A percentile compares a stretch with the other conserved stretches of the same genome.
Evolutionary conservation across 495 filamentous ascomycete genomes (phyloP).

Genomic region (Penicillium macrosclerotiorum): DNA sequence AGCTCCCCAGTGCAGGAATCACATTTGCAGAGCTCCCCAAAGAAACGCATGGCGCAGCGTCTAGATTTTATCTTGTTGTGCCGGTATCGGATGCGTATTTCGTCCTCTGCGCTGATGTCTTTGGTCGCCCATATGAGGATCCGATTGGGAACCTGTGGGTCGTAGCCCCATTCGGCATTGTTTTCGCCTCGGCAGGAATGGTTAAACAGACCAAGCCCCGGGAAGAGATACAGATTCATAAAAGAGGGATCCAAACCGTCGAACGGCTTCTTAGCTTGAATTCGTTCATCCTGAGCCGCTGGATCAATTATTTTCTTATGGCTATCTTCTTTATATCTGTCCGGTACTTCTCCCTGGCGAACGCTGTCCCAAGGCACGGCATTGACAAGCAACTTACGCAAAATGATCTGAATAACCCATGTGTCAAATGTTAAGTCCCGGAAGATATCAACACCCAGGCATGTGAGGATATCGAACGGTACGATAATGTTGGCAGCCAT

Average conservation of each 20-base stretch:
- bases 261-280: slow-evolving; percentile 1
- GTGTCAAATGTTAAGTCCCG: slow-evolving; percentile 36
- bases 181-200: slow-evolving; percentile 18
- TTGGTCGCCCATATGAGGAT: slow-evolving; percentile 27
- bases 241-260: slow-evolving; percentile 21
- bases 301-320: slow-evolving; percentile 12
- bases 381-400: slow-evolving; percentile 30
- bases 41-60: neutral
- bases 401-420: slow-evolving; percentile 35
- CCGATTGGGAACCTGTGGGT: slow-evolving; percentile 25
- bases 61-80: slow-evolving; percentile 2
- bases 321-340: neutral
- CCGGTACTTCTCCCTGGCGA: slow-evolving; percentile 11
- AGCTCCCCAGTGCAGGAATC: no score
- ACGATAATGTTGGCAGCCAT: slow-evolving; percentile 33
- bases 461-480: slow-evolving; percentile 33
- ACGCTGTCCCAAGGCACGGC: slow-evolving; percentile 26
- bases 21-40: slow-evolving; percentile 3
- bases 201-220: slow-evolving; percentile 35
- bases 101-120: slow-evolving; percentile 23
- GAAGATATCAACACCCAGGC: slow-evolving; percentile 41
- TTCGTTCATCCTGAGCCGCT: slow-evolving; percentile 6
- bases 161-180: slow-evolving; percentile 30
- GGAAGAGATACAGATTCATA: slow-evolving; percentile 27
- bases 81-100: slow-evolving; percentile 30